A percentile compares a stretch with the other conserved stretches of the same genome.
Evolutionary conservation across 768 basidiomycete genomes (phyloP).

Genomic region (Boletus reticuloceps): DNA sequence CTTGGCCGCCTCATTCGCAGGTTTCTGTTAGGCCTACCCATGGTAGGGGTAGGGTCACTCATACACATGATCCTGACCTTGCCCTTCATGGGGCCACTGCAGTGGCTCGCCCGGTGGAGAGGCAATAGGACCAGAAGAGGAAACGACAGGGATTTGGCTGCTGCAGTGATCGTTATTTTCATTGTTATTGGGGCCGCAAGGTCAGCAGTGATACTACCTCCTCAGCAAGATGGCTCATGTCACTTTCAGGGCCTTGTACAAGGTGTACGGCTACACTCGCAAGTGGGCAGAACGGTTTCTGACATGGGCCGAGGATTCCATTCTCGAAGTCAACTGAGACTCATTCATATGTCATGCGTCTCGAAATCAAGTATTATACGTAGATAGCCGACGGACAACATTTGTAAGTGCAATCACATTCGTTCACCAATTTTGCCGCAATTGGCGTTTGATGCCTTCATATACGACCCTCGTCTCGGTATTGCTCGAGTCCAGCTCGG

Average conservation of each 20-base stretch:
- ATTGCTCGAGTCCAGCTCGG: conserved; percentile 61
- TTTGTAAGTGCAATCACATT: conserved; percentile 4
- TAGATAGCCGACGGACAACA: conserved; percentile 9
- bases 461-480: conserved; percentile 63
- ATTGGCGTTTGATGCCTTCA: conserved; percentile 67
- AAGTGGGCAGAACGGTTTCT: conserved; percentile 56
- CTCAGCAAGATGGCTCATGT: conserved; percentile 8
- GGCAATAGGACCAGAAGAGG: conserved; percentile 52
- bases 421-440: conserved; percentile 69
- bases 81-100: conserved; percentile 63
- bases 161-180: conserved; percentile 60
- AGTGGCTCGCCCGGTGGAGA: conserved; percentile 67
- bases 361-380: conserved; percentile 10
- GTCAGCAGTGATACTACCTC: conserved; percentile 35
- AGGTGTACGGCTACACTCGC: conserved; percentile 68
- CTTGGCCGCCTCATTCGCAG: conserved; percentile 59
- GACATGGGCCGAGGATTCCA: conserved; percentile 73
- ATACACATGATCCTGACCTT: conserved; percentile 68
- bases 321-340: conserved; percentile 65
- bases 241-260: conserved; percentile 56
- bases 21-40: conserved; percentile 74
- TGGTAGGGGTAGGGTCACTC: conserved; percentile 74
- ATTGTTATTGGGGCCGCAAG: conserved; percentile 61
- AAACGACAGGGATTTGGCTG: conserved; percentile 59
- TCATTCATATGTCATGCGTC: conserved; percentile 5